Conservation (phyloP, 2,329 filamentous ascomycete genomes). For the Aspergillus sp. region DNA sequence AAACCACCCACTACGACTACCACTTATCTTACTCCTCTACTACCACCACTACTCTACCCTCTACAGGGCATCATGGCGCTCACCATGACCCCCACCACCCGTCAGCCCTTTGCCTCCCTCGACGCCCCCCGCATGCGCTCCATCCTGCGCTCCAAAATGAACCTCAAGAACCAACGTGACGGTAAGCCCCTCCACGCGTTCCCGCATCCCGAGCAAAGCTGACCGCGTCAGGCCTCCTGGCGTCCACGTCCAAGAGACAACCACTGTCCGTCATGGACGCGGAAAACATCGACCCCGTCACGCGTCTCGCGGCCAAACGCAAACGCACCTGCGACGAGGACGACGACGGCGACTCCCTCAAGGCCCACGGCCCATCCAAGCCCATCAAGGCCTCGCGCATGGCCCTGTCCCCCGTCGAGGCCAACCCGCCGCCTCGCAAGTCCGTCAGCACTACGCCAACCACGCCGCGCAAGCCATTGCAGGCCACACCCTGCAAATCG, state of each 20-base stretch:
- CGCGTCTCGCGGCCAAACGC: constrained; percentile 50
- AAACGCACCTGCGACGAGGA: constrained; percentile 35
- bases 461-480: constrained; percentile 21
- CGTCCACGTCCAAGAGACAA: constrained; percentile 16
- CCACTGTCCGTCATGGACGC: constrained; percentile 40
- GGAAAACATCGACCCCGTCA: constrained; percentile 60
- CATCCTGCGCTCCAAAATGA: constrained; percentile 31
- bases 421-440: constrained; percentile 16
- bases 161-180: constrained; percentile 33
- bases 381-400: constrained; percentile 50
- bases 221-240: constrained; percentile 10
- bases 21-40: neutral
- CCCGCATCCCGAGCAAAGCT: neutral
- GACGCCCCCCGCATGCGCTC: constrained; percentile 32
- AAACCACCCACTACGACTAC: neutral
- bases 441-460: constrained; percentile 11
- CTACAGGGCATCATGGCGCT: constrained; percentile 29
- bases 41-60: constrained; percentile 2
- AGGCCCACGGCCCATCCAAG: constrained; percentile 39
- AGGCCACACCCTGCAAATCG: no score
- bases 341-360: constrained; percentile 29
- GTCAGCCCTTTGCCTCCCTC: constrained; percentile 36
- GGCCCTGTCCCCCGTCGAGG: constrained; percentile 26
- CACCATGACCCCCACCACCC: constrained; percentile 33
- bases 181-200: constrained; percentile 19